Conservation (phyloP, 208 protist species). For the Trypanosoma mega region DNA sequence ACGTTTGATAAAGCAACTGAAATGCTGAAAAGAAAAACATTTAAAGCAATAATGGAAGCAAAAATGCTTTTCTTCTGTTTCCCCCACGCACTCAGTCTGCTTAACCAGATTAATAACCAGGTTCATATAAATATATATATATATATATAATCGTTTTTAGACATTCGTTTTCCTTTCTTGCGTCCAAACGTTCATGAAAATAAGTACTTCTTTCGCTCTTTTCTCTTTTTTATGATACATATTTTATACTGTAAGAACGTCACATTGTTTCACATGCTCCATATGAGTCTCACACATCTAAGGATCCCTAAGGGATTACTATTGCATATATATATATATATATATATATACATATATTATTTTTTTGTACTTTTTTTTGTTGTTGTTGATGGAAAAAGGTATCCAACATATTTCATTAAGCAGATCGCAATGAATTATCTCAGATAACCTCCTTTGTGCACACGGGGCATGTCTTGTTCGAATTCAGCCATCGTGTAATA, state of each 20-base stretch:
- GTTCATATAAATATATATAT: too few relatives aligned
- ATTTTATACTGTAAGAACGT: too few relatives aligned
- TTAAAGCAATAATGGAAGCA: too few relatives aligned
- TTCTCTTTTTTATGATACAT: too few relatives aligned
- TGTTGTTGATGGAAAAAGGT: too few relatives aligned
- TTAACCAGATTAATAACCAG: too few relatives aligned
- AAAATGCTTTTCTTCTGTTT: background rate
- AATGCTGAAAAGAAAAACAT: too few relatives aligned
- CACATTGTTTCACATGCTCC: too few relatives aligned
- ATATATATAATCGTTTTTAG: background rate
- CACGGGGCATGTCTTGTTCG: constrained; percentile 72
- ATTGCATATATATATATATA: constrained; percentile 6
- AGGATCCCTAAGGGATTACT: background rate
- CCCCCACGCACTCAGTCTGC: background rate
- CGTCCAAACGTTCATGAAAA: background rate
- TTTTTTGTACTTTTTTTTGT: background rate
- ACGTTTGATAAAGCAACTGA: too few relatives aligned
- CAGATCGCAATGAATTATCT: background rate
- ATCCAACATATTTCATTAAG: constrained; percentile 6
- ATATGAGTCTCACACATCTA: too few relatives aligned
- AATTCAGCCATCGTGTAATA: constrained; percentile 61
- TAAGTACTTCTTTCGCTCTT: background rate
- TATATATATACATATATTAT: constrained; percentile 1
- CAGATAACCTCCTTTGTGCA: constrained; percentile 64
- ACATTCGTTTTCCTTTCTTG: background rate